A percentile compares a stretch with the other conserved stretches of the same genome.
phyloP scores from a whole-genome alignment of 106 monocot species.

The Dioscorea zingiberensis region DNA sequence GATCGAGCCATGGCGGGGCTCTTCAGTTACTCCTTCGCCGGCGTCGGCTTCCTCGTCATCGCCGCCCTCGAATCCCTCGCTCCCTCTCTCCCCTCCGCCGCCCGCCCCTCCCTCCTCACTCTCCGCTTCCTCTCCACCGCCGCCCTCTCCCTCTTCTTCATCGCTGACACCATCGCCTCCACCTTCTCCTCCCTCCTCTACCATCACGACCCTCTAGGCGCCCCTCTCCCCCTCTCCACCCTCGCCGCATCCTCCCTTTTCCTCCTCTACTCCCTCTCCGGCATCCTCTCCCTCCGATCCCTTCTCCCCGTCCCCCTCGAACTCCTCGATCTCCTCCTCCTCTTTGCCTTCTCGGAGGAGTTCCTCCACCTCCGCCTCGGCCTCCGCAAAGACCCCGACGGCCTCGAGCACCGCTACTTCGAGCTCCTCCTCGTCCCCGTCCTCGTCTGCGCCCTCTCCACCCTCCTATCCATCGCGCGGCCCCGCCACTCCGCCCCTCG shows the following conservation, averaged over 20 bases:
- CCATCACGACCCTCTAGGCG: constrained; percentile 9
- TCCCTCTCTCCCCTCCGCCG: background rate
- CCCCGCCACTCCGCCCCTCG: constrained; percentile 37
- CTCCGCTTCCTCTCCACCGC: constrained; percentile 8
- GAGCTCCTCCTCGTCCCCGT: constrained; percentile 62
- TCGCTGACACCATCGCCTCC: constrained; percentile 19
- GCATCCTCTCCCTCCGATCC: constrained; percentile 1
- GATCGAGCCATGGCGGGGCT: constrained; percentile 2
- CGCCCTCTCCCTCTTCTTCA: constrained; percentile 30
- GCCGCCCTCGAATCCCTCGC: constrained; percentile 20
- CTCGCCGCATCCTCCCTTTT: constrained; percentile 18
- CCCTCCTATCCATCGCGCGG: constrained; percentile 27
- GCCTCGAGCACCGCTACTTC: constrained; percentile 76
- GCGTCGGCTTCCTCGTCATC: constrained; percentile 17
- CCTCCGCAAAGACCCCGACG: constrained; percentile 29
- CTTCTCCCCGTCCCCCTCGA: constrained; percentile 40
- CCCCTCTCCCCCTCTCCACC: constrained; percentile 17
- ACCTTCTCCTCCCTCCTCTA: constrained; percentile 17
- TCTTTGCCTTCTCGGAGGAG: constrained; percentile 39
- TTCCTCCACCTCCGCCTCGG: constrained; percentile 51
- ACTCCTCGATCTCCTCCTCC: constrained; percentile 58
- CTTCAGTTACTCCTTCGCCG: constrained; percentile 20
- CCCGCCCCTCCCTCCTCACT: constrained; percentile 1
- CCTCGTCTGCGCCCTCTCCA: constrained; percentile 38
- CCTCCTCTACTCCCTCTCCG: constrained; percentile 17